phyloP scores from a whole-genome alignment of 148 eudicot species.

The Cornus suecica region DNA sequence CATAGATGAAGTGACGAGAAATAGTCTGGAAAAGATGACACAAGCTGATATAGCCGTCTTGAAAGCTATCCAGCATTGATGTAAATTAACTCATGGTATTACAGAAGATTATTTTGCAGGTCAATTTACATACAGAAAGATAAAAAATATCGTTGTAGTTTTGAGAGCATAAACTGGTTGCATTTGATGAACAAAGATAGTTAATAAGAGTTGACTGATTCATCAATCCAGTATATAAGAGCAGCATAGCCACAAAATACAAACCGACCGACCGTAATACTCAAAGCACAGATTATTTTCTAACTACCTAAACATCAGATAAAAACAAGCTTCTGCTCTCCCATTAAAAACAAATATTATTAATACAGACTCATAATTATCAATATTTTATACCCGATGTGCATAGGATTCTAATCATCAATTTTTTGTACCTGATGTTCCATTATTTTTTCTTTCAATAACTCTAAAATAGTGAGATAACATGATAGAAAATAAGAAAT shows the following conservation, averaged over 20 bases:
- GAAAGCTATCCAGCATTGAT: background rate
- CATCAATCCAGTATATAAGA: background rate
- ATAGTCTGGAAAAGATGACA: no score
- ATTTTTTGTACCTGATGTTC: no score
- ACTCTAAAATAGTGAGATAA: background rate
- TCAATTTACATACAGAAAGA: background rate
- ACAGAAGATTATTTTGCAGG: background rate
- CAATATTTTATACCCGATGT: no score
- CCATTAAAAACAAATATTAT: no score
- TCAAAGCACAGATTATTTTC: background rate
- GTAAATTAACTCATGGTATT: background rate
- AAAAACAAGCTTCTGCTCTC: background rate
- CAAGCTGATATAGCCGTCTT: background rate
- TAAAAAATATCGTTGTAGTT: no score
- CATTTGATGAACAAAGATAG: background rate
- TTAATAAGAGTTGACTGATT: no score
- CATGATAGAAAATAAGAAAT: conserved; percentile 1
- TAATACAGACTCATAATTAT: no score
- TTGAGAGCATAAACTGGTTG: no score
- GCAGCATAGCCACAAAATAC: background rate
- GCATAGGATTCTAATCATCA: no score
- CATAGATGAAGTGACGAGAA: background rate
- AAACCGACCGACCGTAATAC: background rate
- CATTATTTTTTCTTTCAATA: background rate
- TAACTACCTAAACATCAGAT: background rate